phyloP scores from a whole-genome alignment of 2,329 filamentous ascomycete species.

The Drechslerella dactyloides region DNA sequence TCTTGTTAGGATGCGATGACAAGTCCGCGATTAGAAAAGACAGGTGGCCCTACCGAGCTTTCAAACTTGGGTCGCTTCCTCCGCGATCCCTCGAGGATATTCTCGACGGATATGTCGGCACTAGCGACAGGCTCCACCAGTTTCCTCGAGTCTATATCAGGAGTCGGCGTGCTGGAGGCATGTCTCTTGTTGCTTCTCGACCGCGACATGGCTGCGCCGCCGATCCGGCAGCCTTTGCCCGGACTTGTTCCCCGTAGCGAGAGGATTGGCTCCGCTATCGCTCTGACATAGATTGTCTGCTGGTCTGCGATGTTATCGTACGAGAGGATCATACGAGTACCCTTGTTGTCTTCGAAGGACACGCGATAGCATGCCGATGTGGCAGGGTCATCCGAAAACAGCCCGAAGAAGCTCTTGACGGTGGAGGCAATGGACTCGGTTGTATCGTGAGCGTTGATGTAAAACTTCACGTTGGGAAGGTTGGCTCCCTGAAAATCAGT shows the following conservation, averaged over 20 bases:
- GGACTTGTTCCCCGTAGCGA: conserved; percentile 42
- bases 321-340: conserved; percentile 88
- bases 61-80: conserved; percentile 94
- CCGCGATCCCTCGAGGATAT: conserved; percentile 95
- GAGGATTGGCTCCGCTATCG: conserved; percentile 62
- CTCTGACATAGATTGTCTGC: conserved; percentile 91
- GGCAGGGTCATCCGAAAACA: conserved; percentile 66
- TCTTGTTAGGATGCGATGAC: conserved; percentile 31
- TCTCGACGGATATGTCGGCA: conserved; percentile 96
- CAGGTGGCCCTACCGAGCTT: conserved; percentile 79
- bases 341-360: conserved; percentile 90
- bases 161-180: conserved; percentile 31
- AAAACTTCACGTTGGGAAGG: conserved; percentile 59
- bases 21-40: conserved; percentile 18
- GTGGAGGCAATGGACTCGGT: conserved; percentile 98
- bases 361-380: conserved; percentile 72
- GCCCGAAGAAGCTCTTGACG: conserved; percentile 97
- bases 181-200: conserved; percentile 63
- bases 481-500: conserved; percentile 25
- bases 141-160: conserved; percentile 27
- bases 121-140: conserved; percentile 73
- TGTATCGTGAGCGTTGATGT: conserved; percentile 93
- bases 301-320: conserved; percentile 95
- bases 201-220: conserved; percentile 37
- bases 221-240: conserved; percentile 12